phyloP scores from a whole-genome alignment of 2,329 filamentous ascomycete genomes.

The Alternaria angustiovoidea region DNA sequence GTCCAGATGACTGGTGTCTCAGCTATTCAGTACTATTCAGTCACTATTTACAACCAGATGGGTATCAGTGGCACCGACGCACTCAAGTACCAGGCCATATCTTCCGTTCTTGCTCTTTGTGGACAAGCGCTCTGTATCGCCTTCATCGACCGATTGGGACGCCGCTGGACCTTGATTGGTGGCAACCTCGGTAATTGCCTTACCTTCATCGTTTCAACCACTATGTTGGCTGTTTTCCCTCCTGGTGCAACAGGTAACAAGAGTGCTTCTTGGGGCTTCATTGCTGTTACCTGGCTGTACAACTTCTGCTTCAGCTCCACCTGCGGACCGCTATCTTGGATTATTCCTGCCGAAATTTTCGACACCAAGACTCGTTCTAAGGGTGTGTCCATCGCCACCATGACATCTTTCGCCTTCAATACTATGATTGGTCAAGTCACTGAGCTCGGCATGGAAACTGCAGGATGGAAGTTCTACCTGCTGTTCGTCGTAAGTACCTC shows the following conservation, averaged over 20 bases:
- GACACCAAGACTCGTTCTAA: slow-evolving; percentile 78
- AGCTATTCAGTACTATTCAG: slow-evolving; percentile 76
- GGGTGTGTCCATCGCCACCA: slow-evolving; percentile 77
- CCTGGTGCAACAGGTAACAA: slow-evolving; percentile 61
- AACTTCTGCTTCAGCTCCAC: slow-evolving; percentile 79
- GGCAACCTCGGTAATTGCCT: slow-evolving; percentile 77
- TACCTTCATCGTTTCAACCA: slow-evolving; percentile 74
- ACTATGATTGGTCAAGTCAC: slow-evolving; percentile 78
- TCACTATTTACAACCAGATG: slow-evolving; percentile 72
- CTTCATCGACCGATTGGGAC: slow-evolving; percentile 73
- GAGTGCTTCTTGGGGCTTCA: slow-evolving; percentile 75
- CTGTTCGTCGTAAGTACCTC: slow-evolving; percentile 62
- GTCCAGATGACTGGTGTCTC: slow-evolving; percentile 76
- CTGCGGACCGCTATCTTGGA: slow-evolving; percentile 72
- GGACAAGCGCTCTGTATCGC: slow-evolving; percentile 74
- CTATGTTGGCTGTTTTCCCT: slow-evolving; percentile 67
- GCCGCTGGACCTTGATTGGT: slow-evolving; percentile 74
- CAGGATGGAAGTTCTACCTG: slow-evolving; percentile 67
- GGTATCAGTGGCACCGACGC: slow-evolving; percentile 71
- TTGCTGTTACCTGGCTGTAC: slow-evolving; percentile 79
- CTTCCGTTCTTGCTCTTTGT: slow-evolving; percentile 72
- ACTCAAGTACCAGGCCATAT: slow-evolving; percentile 79
- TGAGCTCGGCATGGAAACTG: slow-evolving; percentile 63
- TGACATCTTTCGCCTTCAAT: slow-evolving; percentile 78
- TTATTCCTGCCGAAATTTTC: slow-evolving; percentile 76